Conservation (phyloP, 2,329 filamentous ascomycete genomes). For the Talaromyces sp. region DNA sequence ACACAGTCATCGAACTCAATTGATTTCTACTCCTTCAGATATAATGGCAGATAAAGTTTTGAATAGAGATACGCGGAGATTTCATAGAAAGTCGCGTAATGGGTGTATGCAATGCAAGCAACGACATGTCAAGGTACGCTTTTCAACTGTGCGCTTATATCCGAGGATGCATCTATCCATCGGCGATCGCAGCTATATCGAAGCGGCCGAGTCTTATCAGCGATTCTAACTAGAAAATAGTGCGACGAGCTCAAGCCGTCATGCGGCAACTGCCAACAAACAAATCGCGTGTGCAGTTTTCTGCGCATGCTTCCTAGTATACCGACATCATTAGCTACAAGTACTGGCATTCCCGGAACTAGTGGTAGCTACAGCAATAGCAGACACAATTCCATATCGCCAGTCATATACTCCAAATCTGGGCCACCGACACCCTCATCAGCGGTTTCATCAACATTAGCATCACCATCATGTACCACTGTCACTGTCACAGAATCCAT, state of each 20-base stretch:
- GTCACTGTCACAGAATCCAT: not conserved
- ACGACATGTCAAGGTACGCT: constrained; percentile 21
- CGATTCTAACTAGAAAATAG: constrained; percentile 2
- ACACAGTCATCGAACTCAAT: too few species aligned
- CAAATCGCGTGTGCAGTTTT: constrained; percentile 16
- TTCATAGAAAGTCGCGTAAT: constrained; percentile 20
- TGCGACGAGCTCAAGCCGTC: constrained; percentile 18
- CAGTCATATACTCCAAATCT: not conserved
- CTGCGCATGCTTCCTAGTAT: constrained; percentile 15
- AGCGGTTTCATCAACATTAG: not conserved
- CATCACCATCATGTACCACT: not conserved
- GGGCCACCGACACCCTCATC: constrained; percentile 3
- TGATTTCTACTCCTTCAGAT: not conserved
- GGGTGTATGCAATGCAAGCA: constrained; percentile 21
- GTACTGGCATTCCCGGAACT: not conserved
- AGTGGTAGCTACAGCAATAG: not conserved
- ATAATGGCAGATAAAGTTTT: not conserved
- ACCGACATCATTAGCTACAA: constrained; percentile 4
- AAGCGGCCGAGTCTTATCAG: not conserved
- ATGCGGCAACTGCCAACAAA: constrained; percentile 18
- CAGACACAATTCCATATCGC: not conserved
- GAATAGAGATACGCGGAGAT: constrained; percentile 17
- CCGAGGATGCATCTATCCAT: not conserved
- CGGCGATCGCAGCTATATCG: not conserved
- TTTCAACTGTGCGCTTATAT: not conserved